Evolutionary conservation across 805 yeast species (phyloP).

Genomic region (Wickerhamomyces tratensis): DNA sequence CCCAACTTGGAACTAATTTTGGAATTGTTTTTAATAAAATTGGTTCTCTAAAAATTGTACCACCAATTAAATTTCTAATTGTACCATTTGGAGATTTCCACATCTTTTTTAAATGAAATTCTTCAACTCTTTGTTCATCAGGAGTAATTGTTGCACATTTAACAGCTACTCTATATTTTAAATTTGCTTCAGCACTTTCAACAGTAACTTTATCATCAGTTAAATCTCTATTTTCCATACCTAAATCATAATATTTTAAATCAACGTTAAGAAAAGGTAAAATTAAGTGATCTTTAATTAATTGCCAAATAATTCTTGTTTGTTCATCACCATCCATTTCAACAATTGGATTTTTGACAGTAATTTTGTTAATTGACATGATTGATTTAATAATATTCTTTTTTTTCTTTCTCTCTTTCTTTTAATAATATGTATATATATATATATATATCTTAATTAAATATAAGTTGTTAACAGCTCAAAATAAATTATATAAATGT

Average conservation of each 20-base stretch:
- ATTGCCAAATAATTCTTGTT: conserved; percentile 94
- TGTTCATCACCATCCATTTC: conserved; percentile 98
- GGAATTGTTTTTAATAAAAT: conserved; percentile 87
- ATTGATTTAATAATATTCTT: too few relatives aligned
- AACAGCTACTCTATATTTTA: conserved; percentile 85
- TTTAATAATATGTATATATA: too few relatives aligned
- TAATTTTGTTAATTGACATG: conserved; percentile 39
- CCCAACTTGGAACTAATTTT: conserved; percentile 85
- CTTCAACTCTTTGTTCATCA: conserved; percentile 90
- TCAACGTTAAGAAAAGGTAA: conserved; percentile 81
- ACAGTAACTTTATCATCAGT: conserved; percentile 84
- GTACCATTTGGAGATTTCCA: conserved; percentile 98
- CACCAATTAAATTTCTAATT: conserved; percentile 89
- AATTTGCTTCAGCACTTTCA: conserved; percentile 86
- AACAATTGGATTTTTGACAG: conserved; percentile 81
- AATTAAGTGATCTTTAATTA: conserved; percentile 79
- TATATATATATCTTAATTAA: too few relatives aligned
- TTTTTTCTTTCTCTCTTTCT: too few relatives aligned
- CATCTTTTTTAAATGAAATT: conserved; percentile 87
- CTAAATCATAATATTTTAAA: conserved; percentile 84
- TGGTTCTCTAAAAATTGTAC: conserved; percentile 96
- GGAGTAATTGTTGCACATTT: conserved; percentile 99
- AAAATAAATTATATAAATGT: too few relatives aligned
- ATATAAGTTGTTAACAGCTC: too few relatives aligned
- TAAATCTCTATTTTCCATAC: conserved; percentile 76